These are phyloP conservation scores for Penicillium atrosanguineum DNA, from an alignment of 495 filamentous ascomycete genomes.

Conservation along the genomic window DNA sequence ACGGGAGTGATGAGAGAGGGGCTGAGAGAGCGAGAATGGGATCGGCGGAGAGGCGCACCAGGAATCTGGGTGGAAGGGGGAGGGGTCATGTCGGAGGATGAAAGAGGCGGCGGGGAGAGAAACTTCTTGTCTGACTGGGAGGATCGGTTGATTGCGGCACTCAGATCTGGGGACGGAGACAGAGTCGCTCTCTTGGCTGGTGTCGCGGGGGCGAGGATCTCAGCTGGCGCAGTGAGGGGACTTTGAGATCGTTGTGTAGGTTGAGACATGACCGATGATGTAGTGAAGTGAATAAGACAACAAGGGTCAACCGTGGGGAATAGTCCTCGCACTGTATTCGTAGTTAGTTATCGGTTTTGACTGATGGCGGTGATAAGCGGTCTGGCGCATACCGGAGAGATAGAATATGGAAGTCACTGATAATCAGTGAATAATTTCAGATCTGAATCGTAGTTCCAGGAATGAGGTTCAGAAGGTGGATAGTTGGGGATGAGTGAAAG, in stretches of 20 bases:
- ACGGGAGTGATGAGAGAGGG: conserved; percentile 55
- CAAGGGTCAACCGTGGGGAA: conserved; percentile 19
- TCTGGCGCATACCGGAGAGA: conserved; percentile 31
- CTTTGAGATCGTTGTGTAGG: conserved; percentile 29
- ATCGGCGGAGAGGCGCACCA: conserved; percentile 37
- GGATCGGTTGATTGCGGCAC: conserved; percentile 25
- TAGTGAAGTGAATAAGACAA: conserved; percentile 12
- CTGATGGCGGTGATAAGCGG: conserved; percentile 3
- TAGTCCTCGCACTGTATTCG: conserved; percentile 23
- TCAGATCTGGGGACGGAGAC: conserved; percentile 43
- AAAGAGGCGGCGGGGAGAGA: conserved; percentile 38
- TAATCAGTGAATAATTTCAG: neutral
- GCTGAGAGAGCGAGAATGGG: conserved; percentile 37
- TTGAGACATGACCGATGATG: conserved; percentile 38
- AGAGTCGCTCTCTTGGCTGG: conserved; percentile 35
- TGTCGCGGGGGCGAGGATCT: conserved; percentile 38
- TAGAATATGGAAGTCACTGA: neutral
- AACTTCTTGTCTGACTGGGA: conserved; percentile 36
- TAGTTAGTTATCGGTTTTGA: conserved; percentile 12
- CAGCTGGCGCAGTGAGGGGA: conserved; percentile 40
- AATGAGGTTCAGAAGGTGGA: neutral
- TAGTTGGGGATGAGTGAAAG: neutral
- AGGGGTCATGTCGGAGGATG: conserved; percentile 61
- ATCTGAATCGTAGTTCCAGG: neutral
- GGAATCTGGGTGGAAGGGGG: conserved; percentile 71